These are phyloP conservation scores for Ustilago xerochloae DNA, from an alignment of 1,284 basidiomycete species.

Conservation along the genomic window DNA sequence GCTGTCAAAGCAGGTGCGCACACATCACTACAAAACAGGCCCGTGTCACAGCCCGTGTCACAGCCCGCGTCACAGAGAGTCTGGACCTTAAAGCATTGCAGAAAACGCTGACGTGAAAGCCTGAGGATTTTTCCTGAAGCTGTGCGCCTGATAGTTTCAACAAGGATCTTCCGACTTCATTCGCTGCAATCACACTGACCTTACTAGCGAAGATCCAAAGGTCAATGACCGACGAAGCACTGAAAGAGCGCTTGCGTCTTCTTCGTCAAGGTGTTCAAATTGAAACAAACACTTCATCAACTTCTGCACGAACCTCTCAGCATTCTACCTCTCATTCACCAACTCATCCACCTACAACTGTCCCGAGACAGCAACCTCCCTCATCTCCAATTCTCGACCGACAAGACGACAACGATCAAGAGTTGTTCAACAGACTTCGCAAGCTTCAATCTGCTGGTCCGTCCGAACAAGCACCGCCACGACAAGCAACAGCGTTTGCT, in stretches of 20 bases:
- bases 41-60: neutral
- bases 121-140: neutral
- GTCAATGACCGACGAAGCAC: constrained; percentile 30
- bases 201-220: neutral
- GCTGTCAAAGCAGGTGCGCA: constrained; percentile 3
- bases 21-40: no score
- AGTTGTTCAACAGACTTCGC: constrained; percentile 27
- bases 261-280: constrained; percentile 27
- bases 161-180: constrained; percentile 1
- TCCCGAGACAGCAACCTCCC: no score
- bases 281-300: neutral
- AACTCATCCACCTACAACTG: neutral
- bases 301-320: neutral
- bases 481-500: no score
- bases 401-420: constrained; percentile 11
- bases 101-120: neutral
- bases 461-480: neutral
- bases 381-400: neutral
- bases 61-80: neutral
- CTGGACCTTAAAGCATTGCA: neutral
- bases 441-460: constrained; percentile 7
- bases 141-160: neutral
- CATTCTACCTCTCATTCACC: constrained; percentile 3
- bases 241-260: constrained; percentile 35
- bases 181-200: neutral